Percentiles rank a stretch among this genome's conserved stretches.
Evolutionary conservation across 495 filamentous ascomycete genomes (phyloP).

Genomic region (Aspergillus steynii): DNA sequence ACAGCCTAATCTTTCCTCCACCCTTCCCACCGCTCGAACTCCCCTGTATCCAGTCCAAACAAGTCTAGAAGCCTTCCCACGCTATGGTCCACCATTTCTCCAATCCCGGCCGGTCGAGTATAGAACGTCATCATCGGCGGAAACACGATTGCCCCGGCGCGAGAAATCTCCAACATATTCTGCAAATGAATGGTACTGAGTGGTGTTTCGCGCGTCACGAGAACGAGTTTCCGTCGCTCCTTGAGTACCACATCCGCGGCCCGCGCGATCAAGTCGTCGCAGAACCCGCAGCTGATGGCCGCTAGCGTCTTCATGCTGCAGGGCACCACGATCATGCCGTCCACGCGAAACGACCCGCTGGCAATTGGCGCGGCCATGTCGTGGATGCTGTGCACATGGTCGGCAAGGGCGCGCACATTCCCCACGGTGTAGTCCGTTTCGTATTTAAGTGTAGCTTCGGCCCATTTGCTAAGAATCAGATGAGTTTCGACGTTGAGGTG

Average conservation of each 20-base stretch:
- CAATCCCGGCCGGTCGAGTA: conserved; percentile 31
- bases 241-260: conserved; percentile 50
- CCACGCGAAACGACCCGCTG: conserved; percentile 38
- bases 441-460: conserved; percentile 41
- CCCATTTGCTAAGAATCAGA: conserved; percentile 46
- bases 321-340: conserved; percentile 44
- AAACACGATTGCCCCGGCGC: conserved; percentile 40
- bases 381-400: conserved; percentile 38
- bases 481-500: conserved; percentile 43
- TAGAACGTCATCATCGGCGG: conserved; percentile 47
- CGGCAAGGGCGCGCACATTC: conserved; percentile 35
- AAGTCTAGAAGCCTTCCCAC: conserved; percentile 46
- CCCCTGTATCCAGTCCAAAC: conserved; percentile 43
- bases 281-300: conserved; percentile 30
- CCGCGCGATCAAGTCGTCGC: conserved; percentile 48
- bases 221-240: conserved; percentile 41
- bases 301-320: conserved; percentile 46
- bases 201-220: conserved; percentile 46
- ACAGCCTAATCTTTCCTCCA: conserved; percentile 27
- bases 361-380: conserved; percentile 40
- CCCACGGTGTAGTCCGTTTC: conserved; percentile 37
- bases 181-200: conserved; percentile 46
- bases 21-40: conserved; percentile 43
- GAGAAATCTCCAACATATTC: conserved; percentile 44
- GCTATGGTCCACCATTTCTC: conserved; percentile 44